Evolutionary conservation across 2,329 filamentous ascomycete species (phyloP).

Genomic region (Colletotrichum sp.): DNA sequence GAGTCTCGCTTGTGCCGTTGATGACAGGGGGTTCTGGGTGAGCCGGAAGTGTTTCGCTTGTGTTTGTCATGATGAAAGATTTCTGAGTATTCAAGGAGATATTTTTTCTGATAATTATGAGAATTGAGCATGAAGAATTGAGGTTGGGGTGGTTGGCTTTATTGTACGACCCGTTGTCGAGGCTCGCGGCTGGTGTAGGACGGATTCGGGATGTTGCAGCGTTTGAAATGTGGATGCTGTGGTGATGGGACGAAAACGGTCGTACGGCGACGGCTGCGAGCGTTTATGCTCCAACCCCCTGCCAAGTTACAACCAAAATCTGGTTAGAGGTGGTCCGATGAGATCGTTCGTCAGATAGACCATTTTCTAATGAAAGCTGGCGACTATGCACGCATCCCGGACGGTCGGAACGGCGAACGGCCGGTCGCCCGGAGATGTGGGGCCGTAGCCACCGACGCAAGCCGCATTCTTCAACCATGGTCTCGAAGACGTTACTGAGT

Average conservation of each 20-base stretch:
- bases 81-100: neutral
- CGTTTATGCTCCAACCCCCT: neutral
- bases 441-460: neutral
- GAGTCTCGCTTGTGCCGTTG: neutral
- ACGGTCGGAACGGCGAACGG: neutral
- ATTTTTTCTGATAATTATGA: neutral
- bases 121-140: neutral
- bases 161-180: neutral
- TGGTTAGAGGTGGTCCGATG: neutral
- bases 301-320: neutral
- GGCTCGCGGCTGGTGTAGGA: neutral
- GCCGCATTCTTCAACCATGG: neutral
- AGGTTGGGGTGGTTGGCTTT: neutral
- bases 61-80: neutral
- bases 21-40: neutral
- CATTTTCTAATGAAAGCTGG: neutral
- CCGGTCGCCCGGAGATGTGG: neutral
- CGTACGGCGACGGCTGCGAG: neutral
- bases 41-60: neutral
- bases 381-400: neutral
- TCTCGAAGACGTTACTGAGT: neutral
- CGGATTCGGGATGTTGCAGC: neutral
- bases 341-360: accelerated
- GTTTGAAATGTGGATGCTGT: neutral
- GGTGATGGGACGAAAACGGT: neutral